Base-by-base conservation (phyloP, 139 green algal species). In the Coccomyxa sp. region DNA sequence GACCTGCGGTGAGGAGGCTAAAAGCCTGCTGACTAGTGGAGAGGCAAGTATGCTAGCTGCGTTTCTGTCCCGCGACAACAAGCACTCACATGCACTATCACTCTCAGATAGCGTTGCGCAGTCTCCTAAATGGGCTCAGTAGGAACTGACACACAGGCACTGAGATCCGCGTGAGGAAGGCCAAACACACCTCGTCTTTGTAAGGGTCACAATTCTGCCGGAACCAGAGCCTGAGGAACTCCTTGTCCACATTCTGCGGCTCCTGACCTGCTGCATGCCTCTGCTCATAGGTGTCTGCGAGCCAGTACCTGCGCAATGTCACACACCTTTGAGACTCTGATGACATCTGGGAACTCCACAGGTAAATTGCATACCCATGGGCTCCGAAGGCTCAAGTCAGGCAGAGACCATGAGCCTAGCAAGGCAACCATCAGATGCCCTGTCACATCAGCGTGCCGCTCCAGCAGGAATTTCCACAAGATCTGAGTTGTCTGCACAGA, bases 161-260 rank as follows among this genome's bases (percentile, higher is more conserved):
- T 64, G 4, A 64, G 3, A 18, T 64, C 3, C 27, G 27, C 5
- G 50, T 64, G 27, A 31, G 3, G 50, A 31, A 12, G 50, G 50
- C 18, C 18, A 64, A 58, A 58, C 78, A 33, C 71, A 91, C 85
- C 81, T 91, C 75, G 86, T 99, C 95, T 22, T 94, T 92, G 86
- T 99, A 99, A 5, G 96, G 95, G 83, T 99, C 96, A 84, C 96
- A 99, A 69, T 94, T 83, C 31, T 90, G 83, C 0, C 89, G 73
- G 84, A 99, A 99, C 96, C 96, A 99, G 29, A 99, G 88, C 29
- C 96, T 86, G 76, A 99, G 82, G 84, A 99, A 99, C 87, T 99
- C 96, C 88, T 99, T 99, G 88, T 99, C 96, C 24, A 99, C 97
- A 86, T 94, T 99, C 83, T 98, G 87, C 50, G 93, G 96, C 85